Evolutionary conservation across 108 stramenopile species (phyloP).

Genomic region (Discostella stelligeroides): DNA sequence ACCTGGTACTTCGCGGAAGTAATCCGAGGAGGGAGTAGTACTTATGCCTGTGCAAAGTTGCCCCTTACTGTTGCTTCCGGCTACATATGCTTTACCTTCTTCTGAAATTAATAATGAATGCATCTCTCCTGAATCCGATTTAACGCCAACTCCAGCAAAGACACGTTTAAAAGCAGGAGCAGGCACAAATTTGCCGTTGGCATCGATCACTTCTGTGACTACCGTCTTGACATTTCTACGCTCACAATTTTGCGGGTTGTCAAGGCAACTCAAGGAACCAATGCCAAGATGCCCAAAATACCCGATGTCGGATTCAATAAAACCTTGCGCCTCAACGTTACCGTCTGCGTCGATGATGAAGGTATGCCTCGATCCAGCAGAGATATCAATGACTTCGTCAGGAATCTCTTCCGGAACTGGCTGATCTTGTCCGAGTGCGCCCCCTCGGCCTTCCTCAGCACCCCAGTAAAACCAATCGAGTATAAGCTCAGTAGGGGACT

Average conservation of each 20-base stretch:
- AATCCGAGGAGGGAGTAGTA: too few relatives aligned
- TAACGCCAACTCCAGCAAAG: conserved; percentile 35
- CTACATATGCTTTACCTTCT: conserved; percentile 35
- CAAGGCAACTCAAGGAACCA: background rate
- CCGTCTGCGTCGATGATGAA: conserved; percentile 36
- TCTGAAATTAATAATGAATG: conserved; percentile 41
- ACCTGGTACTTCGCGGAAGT: conserved; percentile 18
- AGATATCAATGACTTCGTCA: conserved; percentile 17
- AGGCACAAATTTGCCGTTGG: conserved; percentile 18
- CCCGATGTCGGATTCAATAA: conserved; percentile 32
- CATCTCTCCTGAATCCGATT: conserved; percentile 35
- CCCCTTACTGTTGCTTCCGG: conserved; percentile 43
- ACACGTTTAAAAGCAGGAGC: conserved; percentile 29
- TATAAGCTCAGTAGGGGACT: conserved; percentile 5
- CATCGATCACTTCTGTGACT: conserved; percentile 26
- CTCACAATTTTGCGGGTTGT: background rate
- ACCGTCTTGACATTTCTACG: background rate
- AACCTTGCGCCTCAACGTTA: conserved; percentile 36
- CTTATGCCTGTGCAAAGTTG: conserved; percentile 38
- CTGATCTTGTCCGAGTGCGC: conserved; percentile 4
- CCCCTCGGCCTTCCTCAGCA: conserved; percentile 20
- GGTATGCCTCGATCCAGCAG: conserved; percentile 41
- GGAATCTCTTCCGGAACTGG: conserved; percentile 14
- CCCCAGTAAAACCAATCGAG: conserved; percentile 28
- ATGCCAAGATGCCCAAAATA: conserved; percentile 46